phyloP scores from a whole-genome alignment of 2,329 filamentous ascomycete genomes.

The Penicillium sp. region DNA sequence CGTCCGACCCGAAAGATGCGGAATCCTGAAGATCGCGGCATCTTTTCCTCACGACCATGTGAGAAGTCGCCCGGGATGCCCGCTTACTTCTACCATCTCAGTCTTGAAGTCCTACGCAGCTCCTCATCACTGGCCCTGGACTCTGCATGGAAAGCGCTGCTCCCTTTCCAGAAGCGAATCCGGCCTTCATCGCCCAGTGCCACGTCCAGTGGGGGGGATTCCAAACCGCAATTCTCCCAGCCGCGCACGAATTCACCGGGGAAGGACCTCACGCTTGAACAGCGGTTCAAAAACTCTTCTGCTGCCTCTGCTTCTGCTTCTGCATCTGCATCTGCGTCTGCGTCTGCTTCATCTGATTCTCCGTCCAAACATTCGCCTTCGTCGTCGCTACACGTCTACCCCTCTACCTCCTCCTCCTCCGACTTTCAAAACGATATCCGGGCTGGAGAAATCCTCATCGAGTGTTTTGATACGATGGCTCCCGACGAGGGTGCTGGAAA shows the following conservation, averaged over 20 bases:
- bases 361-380: background rate
- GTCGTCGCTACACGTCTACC: background rate
- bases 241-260: background rate
- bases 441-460: constrained; percentile 74
- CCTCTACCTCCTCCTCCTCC: constrained; percentile 18
- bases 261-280: constrained; percentile 7
- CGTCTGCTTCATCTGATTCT: background rate
- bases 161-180: constrained; percentile 38
- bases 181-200: constrained; percentile 19
- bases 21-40: background rate
- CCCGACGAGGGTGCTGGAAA: constrained; percentile 29
- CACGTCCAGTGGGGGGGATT: constrained; percentile 6
- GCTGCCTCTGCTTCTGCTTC: background rate
- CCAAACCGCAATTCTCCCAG: background rate
- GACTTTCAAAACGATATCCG: constrained; percentile 66
- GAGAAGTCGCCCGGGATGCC: constrained; percentile 53
- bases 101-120: constrained; percentile 57
- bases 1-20: no score
- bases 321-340: background rate
- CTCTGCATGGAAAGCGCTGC: constrained; percentile 40
- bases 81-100: constrained; percentile 65
- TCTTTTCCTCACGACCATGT: constrained; percentile 18
- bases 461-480: constrained; percentile 74
- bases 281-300: constrained; percentile 4
- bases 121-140: constrained; percentile 34